A percentile compares a stretch with the other conserved stretches of the same genome.
Conservation (phyloP, 768 basidiomycete species). For the Podaxis mareebaensis region DNA sequence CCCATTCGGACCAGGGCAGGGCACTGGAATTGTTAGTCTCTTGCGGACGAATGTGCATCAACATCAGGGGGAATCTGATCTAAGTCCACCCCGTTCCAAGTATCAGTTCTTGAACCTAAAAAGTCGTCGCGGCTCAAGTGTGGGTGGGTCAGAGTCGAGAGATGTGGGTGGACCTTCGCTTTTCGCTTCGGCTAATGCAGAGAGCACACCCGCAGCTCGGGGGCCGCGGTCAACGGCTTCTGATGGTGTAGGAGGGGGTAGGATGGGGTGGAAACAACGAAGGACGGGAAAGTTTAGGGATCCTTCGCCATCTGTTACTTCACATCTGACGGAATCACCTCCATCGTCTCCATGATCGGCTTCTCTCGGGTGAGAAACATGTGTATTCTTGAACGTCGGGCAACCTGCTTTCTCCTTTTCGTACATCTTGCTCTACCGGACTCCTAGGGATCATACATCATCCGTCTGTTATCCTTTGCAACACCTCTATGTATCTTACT, state of each 20-base stretch:
- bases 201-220: conserved; percentile 14
- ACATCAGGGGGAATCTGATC: conserved; percentile 29
- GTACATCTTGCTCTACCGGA: neutral
- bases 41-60: conserved; percentile 31
- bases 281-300: neutral
- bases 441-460: neutral
- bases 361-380: neutral
- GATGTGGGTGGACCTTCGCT: neutral
- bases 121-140: conserved; percentile 3
- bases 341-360: conserved; percentile 4
- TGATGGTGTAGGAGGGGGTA: conserved; percentile 10
- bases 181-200: conserved; percentile 8
- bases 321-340: conserved; percentile 2
- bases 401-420: neutral
- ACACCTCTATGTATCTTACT: neutral
- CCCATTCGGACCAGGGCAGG: conserved; percentile 15
- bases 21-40: conserved; percentile 17
- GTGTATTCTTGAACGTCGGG: neutral
- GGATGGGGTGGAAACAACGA: conserved; percentile 5
- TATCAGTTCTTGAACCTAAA: conserved; percentile 14
- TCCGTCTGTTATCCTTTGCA: too few relatives aligned
- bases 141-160: neutral
- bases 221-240: conserved; percentile 10
- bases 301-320: conserved; percentile 3
- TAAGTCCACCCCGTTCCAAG: conserved; percentile 29